Conservation (phyloP, 306 rosid species). For the Pyrus bretschneideri region DNA sequence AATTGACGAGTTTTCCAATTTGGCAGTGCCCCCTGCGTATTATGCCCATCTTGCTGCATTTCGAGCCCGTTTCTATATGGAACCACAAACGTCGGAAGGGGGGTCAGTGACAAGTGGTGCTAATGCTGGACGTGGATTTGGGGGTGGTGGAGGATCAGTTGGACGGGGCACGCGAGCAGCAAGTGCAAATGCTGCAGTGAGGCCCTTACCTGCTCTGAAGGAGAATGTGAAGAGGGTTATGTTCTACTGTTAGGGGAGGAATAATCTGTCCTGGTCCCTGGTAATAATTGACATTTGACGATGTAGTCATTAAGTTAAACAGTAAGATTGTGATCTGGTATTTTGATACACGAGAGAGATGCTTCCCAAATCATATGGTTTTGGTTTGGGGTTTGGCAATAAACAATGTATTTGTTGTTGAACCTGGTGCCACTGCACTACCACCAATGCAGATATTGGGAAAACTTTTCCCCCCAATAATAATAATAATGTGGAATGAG, state of each 20-base stretch:
- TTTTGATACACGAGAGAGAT: not conserved
- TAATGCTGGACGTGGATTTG: not conserved
- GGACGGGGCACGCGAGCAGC: conserved; percentile 24
- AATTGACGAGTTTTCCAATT: not conserved
- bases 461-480: too few species aligned
- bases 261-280: not conserved
- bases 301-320: too few species aligned
- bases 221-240: conserved; percentile 69
- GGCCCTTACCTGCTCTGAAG: conserved; percentile 68
- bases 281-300: not conserved
- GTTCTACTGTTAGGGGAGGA: conserved; percentile 52
- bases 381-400: not conserved
- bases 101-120: conserved; percentile 5
- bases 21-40: conserved; percentile 67
- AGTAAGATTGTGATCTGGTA: too few species aligned
- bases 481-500: too few species aligned
- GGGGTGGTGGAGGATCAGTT: conserved; percentile 2
- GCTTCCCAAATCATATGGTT: not conserved
- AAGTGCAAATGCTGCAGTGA: conserved; percentile 30
- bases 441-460: not conserved
- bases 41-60: conserved; percentile 78
- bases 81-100: conserved; percentile 28
- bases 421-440: not conserved
- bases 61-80: conserved; percentile 76
- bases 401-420: not conserved